A percentile compares a stretch with the other conserved stretches of the same genome.
phyloP scores from a whole-genome alignment of 1,284 basidiomycete genomes.

The Sanghuangporus weigelae region DNA sequence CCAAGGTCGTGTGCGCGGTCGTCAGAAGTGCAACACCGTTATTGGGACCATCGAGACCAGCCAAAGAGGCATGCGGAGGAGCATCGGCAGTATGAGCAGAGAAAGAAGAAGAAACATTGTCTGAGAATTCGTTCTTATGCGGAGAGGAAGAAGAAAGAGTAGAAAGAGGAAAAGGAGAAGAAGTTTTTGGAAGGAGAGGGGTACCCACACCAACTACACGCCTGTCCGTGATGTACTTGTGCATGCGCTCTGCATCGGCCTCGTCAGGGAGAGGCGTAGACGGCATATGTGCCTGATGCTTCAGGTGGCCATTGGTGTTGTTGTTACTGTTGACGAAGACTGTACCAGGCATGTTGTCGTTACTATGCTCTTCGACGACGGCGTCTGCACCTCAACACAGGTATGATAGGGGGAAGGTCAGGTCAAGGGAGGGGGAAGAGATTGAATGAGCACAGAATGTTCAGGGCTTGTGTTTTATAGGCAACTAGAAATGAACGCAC shows the following conservation, averaged over 20 bases:
- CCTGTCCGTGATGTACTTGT: slow-evolving; percentile 63
- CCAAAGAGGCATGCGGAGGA: too few species aligned
- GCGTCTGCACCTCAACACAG: background rate
- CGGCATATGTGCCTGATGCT: background rate
- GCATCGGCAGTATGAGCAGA: too few species aligned
- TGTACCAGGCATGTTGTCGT: slow-evolving; percentile 10
- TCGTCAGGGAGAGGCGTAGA: slow-evolving; percentile 30
- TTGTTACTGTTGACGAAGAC: background rate
- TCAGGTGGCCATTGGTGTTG: background rate
- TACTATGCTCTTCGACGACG: background rate
- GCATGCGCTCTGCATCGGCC: slow-evolving; percentile 54
- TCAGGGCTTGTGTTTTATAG: too few species aligned
- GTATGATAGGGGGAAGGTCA: background rate
- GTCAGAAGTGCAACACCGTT: too few species aligned
- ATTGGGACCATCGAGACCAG: too few species aligned
- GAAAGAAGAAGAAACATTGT: too few species aligned
- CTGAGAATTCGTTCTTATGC: too few species aligned
- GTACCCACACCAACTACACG: slow-evolving; percentile 67
- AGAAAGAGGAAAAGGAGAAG: slow-evolving; percentile 7
- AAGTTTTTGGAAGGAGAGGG: slow-evolving; percentile 9
- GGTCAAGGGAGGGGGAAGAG: background rate
- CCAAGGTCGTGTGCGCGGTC: too few species aligned
- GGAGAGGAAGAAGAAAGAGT: slow-evolving; percentile 4
- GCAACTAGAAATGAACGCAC: background rate
- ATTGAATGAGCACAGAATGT: too few species aligned